Conservation (phyloP, 2,329 filamentous ascomycete species). For the Fusarium newnesense region DNA sequence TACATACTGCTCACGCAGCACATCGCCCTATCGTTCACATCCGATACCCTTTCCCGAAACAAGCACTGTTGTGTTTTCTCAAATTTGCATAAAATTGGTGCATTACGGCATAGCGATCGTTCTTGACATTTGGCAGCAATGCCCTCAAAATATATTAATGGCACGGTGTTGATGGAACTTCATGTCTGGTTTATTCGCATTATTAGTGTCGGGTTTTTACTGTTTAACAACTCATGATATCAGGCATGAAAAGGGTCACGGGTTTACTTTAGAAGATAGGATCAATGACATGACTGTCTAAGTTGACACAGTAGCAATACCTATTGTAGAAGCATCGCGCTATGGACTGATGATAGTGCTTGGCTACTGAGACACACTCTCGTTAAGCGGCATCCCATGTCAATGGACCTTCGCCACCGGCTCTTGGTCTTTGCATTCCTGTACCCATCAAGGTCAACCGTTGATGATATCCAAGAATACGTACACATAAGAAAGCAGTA, state of each 20-base stretch:
- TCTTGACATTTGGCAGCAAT: slow-evolving; percentile 23
- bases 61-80: slow-evolving; percentile 31
- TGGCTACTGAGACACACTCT: background rate
- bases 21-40: slow-evolving; percentile 16
- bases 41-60: slow-evolving; percentile 38
- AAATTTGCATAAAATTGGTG: slow-evolving; percentile 34
- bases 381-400: background rate
- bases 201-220: slow-evolving; percentile 1
- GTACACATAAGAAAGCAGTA: background rate
- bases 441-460: background rate
- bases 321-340: background rate
- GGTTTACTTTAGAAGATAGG: slow-evolving; percentile 13
- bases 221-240: slow-evolving; percentile 17
- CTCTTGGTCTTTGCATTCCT: background rate
- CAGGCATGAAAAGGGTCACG: slow-evolving; percentile 14
- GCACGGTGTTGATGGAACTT: background rate
- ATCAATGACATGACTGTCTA: slow-evolving; percentile 21
- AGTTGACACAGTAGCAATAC: background rate
- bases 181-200: slow-evolving; percentile 4
- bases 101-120: slow-evolving; percentile 30
- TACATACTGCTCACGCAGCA: slow-evolving; percentile 6
- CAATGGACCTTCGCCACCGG: background rate
- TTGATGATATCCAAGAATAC: background rate
- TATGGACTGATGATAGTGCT: background rate
- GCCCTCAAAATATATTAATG: slow-evolving; percentile 17